Evolutionary conservation across 768 basidiomycete species (phyloP), one percentile per base, ranked within the genome.

Genomic region (Inosperma sp.): DNA sequence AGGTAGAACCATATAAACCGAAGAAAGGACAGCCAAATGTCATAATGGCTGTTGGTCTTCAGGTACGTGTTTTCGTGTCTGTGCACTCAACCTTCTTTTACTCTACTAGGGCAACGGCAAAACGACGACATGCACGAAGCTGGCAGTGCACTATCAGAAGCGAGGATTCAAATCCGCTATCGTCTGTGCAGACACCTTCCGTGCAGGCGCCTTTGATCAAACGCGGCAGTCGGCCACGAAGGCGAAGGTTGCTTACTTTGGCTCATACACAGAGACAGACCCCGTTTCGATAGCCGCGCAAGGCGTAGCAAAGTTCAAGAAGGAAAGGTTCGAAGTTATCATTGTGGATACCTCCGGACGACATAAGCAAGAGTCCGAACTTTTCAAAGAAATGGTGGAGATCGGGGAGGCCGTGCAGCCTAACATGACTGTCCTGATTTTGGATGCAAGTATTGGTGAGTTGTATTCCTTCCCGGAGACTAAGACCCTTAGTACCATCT

Each of bases 121-220:
- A 76, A 99, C 96, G 4, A 99, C 96, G 17, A 97, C 95, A 33
- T 99, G 96, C 69, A 99, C 96, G 8, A 99, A 98, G 62, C 84
- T 99, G 33, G 96, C 96, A 0, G 95, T 95, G 1, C 87, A 98
- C 71, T 98, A 97, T 66, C 93, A 95, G 66, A 88, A 90, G 62
- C 85, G 94, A 56, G 96, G 96, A 6, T 90, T 97, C 78, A 93
- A 95, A 67, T 88, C 94, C 10, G 91, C 86, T 54, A 93, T 99
- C 48, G 95, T 99, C 57, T 99, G 96, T 62, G 96, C 96, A 17
- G 96, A 99, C 68, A 99, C 96, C 0, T 99, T 99, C 76, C 89
- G 96, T 71, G 96, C 96, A 3, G 96, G 96, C 45, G 96, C 96
- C 30, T 99, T 99, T 69, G 96, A 99, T 70, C 96, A 99, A 68